phyloP scores from a whole-genome alignment of 2,329 filamentous ascomycete species.

The Monilinia polystroma region DNA sequence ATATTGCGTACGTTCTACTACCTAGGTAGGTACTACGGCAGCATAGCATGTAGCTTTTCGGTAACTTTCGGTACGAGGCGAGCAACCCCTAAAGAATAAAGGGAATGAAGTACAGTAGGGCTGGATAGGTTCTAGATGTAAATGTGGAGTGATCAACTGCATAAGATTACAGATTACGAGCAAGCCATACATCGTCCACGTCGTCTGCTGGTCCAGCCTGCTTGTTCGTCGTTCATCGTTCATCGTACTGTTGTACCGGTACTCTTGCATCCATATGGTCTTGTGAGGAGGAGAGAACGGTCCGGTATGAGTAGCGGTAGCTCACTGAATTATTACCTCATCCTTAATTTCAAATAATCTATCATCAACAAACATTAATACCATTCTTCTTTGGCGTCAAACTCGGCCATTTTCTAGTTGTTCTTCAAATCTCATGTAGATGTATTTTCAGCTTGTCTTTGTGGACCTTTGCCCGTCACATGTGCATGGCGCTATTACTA shows the following conservation, averaged over 20 bases:
- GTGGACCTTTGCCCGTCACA: too few species aligned
- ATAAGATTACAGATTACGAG: not conserved
- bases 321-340: not conserved
- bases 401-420: not conserved
- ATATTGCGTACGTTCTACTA: too few species aligned
- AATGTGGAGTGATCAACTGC: not conserved
- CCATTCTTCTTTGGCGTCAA: not conserved
- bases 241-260: too few species aligned
- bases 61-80: not conserved
- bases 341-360: not conserved
- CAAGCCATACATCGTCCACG: conserved; percentile 3
- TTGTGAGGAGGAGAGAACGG: not conserved
- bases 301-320: not conserved
- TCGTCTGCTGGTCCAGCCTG: not conserved
- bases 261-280: not conserved
- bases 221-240: not conserved
- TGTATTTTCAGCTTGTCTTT: not conserved
- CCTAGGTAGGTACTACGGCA: too few species aligned
- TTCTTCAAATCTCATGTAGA: conserved; percentile 1
- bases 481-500: conserved; percentile 1
- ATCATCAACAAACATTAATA: not conserved
- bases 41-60: conserved; percentile 5
- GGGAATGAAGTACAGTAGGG: conserved; percentile 11
- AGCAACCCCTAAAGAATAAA: not conserved
- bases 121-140: conserved; percentile 11